A percentile compares a stretch with the other conserved stretches of the same genome.
Conservation (phyloP, 805 yeast genomes). For the Yamadazyma phyllophila region DNA sequence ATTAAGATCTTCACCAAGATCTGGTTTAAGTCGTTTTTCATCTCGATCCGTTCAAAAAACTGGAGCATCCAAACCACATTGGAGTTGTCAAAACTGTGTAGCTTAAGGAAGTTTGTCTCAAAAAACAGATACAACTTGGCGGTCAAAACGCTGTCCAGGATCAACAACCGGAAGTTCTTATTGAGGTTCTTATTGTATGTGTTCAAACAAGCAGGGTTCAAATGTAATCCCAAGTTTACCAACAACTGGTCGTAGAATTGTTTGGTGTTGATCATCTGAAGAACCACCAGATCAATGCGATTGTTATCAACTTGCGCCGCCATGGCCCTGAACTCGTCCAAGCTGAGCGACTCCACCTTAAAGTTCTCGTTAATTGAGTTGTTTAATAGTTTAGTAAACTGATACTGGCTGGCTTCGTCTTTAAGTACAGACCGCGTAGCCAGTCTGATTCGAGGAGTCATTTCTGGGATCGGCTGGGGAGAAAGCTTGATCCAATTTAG, state of each 20-base stretch:
- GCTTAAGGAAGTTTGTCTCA: constrained; percentile 10
- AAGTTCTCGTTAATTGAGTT: constrained; percentile 27
- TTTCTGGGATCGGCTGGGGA: constrained; percentile 13
- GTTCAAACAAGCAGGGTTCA: constrained; percentile 18
- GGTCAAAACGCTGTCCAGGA: constrained; percentile 9
- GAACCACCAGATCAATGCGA: not conserved
- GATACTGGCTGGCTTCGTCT: constrained; percentile 29
- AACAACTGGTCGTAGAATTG: constrained; percentile 24
- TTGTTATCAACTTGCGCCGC: too few relatives aligned
- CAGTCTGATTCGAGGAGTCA: constrained; percentile 33
- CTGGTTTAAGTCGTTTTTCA: constrained; percentile 22
- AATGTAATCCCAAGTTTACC: constrained; percentile 19
- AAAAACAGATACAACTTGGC: constrained; percentile 12
- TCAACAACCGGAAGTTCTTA: constrained; percentile 23
- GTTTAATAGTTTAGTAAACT: constrained; percentile 31
- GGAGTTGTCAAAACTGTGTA: not conserved
- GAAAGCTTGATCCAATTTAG: constrained; percentile 12
- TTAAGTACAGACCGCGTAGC: constrained; percentile 39
- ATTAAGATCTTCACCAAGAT: constrained; percentile 38
- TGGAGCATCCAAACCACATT: constrained; percentile 6
- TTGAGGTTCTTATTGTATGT: constrained; percentile 29
- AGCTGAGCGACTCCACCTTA: not conserved
- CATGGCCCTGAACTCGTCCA: too few relatives aligned
- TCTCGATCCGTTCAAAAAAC: constrained; percentile 22
- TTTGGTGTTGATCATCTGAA: constrained; percentile 16